Evolutionary conservation across 768 basidiomycete species (phyloP).

Genomic region (Polyporus arcularius): DNA sequence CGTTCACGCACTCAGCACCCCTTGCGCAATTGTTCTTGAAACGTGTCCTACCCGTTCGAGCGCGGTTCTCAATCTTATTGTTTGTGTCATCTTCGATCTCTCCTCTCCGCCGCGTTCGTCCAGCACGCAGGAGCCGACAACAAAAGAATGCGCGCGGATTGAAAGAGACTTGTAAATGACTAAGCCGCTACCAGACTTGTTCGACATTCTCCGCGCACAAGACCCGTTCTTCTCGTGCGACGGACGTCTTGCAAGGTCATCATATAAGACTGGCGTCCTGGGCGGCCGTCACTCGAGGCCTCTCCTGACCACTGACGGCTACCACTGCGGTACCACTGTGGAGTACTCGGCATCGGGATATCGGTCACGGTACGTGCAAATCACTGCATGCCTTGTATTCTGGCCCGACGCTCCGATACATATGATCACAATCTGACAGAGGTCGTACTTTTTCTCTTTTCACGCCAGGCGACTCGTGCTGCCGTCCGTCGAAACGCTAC

Average conservation of each 20-base stretch:
- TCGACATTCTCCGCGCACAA: constrained; percentile 7
- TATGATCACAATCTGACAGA: not conserved
- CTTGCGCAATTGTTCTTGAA: not conserved
- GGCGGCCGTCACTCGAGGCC: not conserved
- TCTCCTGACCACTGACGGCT: too few species aligned
- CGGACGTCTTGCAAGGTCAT: not conserved
- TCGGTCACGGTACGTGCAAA: not conserved
- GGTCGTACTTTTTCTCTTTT: not conserved
- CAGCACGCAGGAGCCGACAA: not conserved
- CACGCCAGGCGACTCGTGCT: not conserved
- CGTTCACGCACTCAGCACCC: not conserved
- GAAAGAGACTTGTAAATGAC: constrained; percentile 13
- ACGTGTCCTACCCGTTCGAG: not conserved
- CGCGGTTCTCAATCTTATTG: constrained; percentile 1
- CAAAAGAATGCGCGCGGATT: constrained; percentile 12
- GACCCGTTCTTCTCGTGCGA: constrained; percentile 7
- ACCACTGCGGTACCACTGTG: not conserved
- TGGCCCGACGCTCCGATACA: not conserved
- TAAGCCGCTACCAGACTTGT: constrained; percentile 14
- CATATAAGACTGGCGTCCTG: not conserved
- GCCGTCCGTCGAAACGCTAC: not conserved
- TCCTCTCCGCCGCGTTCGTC: not conserved
- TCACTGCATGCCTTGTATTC: too few species aligned
- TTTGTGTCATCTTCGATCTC: constrained; percentile 3
- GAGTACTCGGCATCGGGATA: not conserved